Percentiles rank a stretch among this genome's conserved stretches.
Conservation (phyloP, 2,329 filamentous ascomycete genomes). For the Leptographium radiaticola region DNA sequence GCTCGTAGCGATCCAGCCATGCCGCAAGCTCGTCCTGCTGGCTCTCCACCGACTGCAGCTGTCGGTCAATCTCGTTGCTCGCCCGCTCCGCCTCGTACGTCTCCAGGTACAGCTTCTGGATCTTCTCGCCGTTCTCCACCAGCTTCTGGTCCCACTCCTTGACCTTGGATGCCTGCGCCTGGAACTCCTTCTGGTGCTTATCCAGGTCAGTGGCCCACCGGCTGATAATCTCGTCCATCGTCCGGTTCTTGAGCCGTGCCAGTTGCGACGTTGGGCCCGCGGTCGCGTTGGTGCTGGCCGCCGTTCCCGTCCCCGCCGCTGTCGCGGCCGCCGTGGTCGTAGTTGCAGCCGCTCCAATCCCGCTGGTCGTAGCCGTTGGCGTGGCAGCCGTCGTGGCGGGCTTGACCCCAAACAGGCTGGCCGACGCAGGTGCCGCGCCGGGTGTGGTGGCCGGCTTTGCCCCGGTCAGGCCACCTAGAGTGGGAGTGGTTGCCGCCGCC, state of each 20-base stretch:
- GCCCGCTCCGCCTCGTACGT: constrained; percentile 91
- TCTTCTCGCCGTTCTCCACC: constrained; percentile 89
- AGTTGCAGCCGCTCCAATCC: constrained; percentile 8
- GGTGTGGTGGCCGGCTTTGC: not conserved
- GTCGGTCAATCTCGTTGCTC: constrained; percentile 85
- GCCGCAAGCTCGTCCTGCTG: constrained; percentile 83
- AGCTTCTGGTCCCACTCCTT: constrained; percentile 84
- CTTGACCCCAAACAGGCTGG: constrained; percentile 11
- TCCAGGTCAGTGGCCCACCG: constrained; percentile 91
- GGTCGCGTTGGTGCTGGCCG: constrained; percentile 44
- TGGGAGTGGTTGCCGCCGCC: constrained; percentile 15
- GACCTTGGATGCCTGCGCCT: constrained; percentile 75
- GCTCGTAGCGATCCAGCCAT: constrained; percentile 85
- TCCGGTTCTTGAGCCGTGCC: constrained; percentile 91
- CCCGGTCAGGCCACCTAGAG: constrained; percentile 8
- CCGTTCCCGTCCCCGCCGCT: not conserved
- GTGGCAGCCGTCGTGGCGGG: constrained; percentile 11
- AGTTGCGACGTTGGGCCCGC: constrained; percentile 70
- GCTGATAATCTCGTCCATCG: constrained; percentile 97
- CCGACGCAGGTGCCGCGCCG: not conserved
- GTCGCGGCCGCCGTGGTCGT: constrained; percentile 8
- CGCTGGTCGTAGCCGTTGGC: constrained; percentile 13
- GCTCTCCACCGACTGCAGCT: constrained; percentile 77
- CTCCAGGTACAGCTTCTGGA: constrained; percentile 80
- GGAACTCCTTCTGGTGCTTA: constrained; percentile 95